A percentile compares a stretch with the other conserved stretches of the same genome.
Conservation (phyloP, 2,329 filamentous ascomycete genomes). For the Grosmannia huntii region DNA sequence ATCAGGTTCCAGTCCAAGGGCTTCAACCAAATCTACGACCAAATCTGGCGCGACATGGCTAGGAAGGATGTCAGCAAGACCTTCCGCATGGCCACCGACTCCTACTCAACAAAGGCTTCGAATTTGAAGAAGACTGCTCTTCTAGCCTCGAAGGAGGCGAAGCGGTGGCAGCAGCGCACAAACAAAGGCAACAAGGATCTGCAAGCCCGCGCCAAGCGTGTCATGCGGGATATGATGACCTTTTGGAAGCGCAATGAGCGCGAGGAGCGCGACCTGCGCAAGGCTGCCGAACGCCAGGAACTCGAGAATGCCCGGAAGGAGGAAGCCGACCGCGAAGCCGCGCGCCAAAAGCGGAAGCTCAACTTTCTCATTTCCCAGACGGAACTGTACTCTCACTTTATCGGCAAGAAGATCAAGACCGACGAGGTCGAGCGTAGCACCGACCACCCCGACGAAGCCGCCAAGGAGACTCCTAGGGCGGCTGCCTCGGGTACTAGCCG, state of each 20-base stretch:
- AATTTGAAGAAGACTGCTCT: slow-evolving; percentile 97
- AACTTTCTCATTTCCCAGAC: slow-evolving; percentile 99
- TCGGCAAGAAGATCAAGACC: slow-evolving; percentile 98
- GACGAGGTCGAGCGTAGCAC: slow-evolving; percentile 86
- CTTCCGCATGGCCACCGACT: slow-evolving; percentile 75
- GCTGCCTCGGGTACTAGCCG: not conserved
- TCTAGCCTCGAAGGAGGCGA: slow-evolving; percentile 90
- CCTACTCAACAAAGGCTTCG: slow-evolving; percentile 76
- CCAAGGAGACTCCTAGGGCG: slow-evolving; percentile 32
- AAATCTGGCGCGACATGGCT: slow-evolving; percentile 91
- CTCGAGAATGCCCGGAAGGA: slow-evolving; percentile 93
- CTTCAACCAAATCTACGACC: slow-evolving; percentile 93
- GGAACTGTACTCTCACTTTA: slow-evolving; percentile 97
- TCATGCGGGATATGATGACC: slow-evolving; percentile 98
- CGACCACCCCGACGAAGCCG: slow-evolving; percentile 61
- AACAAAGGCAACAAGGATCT: slow-evolving; percentile 99
- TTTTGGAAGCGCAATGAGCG: slow-evolving; percentile 99
- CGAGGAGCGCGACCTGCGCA: slow-evolving; percentile 87
- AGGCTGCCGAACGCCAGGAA: slow-evolving; percentile 89
- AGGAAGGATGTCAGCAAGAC: slow-evolving; percentile 91
- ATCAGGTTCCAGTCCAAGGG: slow-evolving; percentile 74
- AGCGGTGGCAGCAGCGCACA: slow-evolving; percentile 91
- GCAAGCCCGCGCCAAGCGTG: slow-evolving; percentile 89
- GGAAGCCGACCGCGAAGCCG: slow-evolving; percentile 93
- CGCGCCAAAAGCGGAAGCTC: slow-evolving; percentile 94